Conservation (phyloP, 441 rosid species). For the Mallotus japonicus region DNA sequence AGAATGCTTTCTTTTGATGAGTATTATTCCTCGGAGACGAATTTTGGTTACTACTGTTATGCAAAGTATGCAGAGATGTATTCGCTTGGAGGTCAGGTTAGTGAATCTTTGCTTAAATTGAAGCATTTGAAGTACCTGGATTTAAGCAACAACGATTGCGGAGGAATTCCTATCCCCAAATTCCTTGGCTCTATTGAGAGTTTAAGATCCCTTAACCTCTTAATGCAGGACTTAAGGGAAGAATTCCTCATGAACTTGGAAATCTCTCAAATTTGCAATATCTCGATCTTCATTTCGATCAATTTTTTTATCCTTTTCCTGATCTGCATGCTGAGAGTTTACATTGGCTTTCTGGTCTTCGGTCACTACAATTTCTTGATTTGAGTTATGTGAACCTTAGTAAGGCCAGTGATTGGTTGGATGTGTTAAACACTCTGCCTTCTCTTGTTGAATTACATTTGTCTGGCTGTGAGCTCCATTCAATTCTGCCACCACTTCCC, state of each 20-base stretch:
- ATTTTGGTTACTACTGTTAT: not conserved
- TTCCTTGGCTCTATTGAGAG: conserved; percentile 14
- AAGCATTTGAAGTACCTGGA: conserved; percentile 10
- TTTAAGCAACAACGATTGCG: conserved; percentile 9
- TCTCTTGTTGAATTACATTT: conserved; percentile 14
- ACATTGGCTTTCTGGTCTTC: conserved; percentile 1
- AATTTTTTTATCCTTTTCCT: too few relatives aligned
- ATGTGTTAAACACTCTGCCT: conserved; percentile 8
- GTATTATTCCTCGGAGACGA: too few relatives aligned
- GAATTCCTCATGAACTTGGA: conserved; percentile 2
- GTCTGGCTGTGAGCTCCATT: not conserved
- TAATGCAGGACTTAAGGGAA: conserved; percentile 5
- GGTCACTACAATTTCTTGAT: conserved; percentile 12
- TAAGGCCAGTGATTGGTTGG: conserved; percentile 8
- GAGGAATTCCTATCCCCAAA: not conserved
- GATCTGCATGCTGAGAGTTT: not conserved
- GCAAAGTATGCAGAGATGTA: not conserved
- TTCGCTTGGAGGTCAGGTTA: not conserved
- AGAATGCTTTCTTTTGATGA: too few relatives aligned
- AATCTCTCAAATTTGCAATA: too few relatives aligned
- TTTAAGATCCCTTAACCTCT: conserved; percentile 10
- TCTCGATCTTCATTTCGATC: too few relatives aligned
- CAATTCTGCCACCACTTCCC: not conserved
- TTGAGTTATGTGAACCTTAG: conserved; percentile 3
- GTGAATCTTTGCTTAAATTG: conserved; percentile 11